A percentile compares a stretch with the other conserved stretches of the same genome.
phyloP scores from a whole-genome alignment of 2,329 filamentous ascomycete genomes.

The Xylariales sp. region DNA sequence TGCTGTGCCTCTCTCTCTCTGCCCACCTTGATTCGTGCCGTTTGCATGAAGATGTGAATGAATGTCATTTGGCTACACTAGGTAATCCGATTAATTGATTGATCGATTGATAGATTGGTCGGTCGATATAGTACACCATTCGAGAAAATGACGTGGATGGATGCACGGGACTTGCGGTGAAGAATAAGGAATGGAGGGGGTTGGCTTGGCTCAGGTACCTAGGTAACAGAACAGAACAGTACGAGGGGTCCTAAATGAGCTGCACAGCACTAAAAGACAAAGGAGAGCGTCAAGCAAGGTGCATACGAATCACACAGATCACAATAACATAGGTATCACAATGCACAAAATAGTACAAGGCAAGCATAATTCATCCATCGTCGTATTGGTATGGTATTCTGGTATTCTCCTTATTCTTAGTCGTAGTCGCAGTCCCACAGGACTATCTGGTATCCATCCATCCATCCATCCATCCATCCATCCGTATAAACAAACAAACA shows the following conservation, averaged over 20 bases:
- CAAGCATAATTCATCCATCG: conserved; percentile 8
- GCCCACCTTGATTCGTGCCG: not conserved
- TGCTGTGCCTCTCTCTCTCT: not conserved
- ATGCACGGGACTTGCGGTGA: conserved; percentile 3
- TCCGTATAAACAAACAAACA: conserved; percentile 18
- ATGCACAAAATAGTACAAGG: not conserved
- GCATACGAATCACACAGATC: not conserved
- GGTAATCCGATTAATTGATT: too few relatives aligned
- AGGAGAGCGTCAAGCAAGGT: not conserved
- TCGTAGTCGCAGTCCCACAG: too few relatives aligned
- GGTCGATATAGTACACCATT: too few relatives aligned
- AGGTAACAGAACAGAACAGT: too few relatives aligned
- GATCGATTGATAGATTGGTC: too few relatives aligned
- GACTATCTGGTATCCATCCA: conserved; percentile 11
- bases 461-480: not conserved
- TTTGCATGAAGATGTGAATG: not conserved
- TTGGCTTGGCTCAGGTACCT: not conserved
- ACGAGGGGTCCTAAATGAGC: not conserved
- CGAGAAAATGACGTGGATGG: too few relatives aligned
- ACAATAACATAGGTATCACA: not conserved
- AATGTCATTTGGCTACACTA: too few relatives aligned
- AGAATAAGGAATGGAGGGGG: too few relatives aligned
- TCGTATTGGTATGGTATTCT: conserved; percentile 3
- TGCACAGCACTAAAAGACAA: not conserved
- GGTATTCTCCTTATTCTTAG: not conserved